Base-by-base conservation (phyloP, 148 eudicot species). In the Hydrangea macrophylla region DNA sequence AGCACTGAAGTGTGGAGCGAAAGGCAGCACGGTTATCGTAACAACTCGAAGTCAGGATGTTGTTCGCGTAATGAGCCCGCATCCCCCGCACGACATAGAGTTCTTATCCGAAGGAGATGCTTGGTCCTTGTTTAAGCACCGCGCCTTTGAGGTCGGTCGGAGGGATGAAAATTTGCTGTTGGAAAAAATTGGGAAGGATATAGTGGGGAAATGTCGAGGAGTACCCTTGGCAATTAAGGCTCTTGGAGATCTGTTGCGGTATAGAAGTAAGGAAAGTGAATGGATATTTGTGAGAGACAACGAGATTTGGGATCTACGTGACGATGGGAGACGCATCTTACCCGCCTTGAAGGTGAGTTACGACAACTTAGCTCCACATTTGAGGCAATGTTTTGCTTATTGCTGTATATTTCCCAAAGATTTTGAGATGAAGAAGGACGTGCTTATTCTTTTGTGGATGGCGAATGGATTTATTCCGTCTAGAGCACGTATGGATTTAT, bases 21-120 rank as follows among this genome's bases (percentile, higher is more conserved):
- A 26, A 0, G 65, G 78, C 23, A 75, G 70, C 37, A 54, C 27
- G 28, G 35, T 62, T 64, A 25, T 75, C 6, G 42, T 75, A 7
- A 75, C 78, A 35, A 75, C 73, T 5, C 73, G 70, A 12, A 75
- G 36, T 51, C 23, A 62, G 35, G 45, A 25, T 44, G 78, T 69
- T 17, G 69, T 74, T 2, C 56, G 69, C 13, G 55, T 64, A 13
- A 33, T 75, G 62, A 67, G n/a, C 40, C 33, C 57, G 17, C n/a
- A 33, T 20, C 8, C 13, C 39, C 4, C n/a, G 42, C 22, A 44
- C 15, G 18, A 13, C 24, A 1, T 30, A 69, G 30, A 37, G 30
- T 37, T 15, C 3, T n/a, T 63, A 55, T 7, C 31, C 8, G 69
- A 62, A 0, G 62, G 63, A 23, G 59, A 63, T 0, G 55, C 69